A percentile compares a stretch with the other conserved stretches of the same genome.
Conservation (phyloP, 1,139 yeast genomes). For the Meyerozyma elateridarum region DNA sequence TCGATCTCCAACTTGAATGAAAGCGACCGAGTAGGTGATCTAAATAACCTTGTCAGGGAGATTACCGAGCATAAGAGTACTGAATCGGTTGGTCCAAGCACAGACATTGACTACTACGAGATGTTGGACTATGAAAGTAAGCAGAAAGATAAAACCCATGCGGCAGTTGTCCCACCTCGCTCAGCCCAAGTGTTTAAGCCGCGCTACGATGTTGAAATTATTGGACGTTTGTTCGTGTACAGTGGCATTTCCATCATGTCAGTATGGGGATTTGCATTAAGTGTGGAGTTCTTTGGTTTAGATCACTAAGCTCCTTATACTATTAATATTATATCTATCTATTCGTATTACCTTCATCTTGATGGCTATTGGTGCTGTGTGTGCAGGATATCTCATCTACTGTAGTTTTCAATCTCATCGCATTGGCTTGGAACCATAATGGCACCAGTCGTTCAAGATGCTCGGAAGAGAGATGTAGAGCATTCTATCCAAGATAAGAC, state of each 20-base stretch:
- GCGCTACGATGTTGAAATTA: constrained; percentile 68
- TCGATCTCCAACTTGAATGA: constrained; percentile 33
- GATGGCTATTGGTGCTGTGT: not conserved
- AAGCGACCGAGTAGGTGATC: constrained; percentile 30
- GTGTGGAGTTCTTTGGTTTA: constrained; percentile 14
- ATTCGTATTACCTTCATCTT: constrained; percentile 1
- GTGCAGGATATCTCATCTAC: constrained; percentile 1
- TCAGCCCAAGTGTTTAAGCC: constrained; percentile 44
- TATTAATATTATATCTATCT: no score
- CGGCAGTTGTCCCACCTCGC: constrained; percentile 8
- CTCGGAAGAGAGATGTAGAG: constrained; percentile 4
- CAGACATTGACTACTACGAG: constrained; percentile 41
- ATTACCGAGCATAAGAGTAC: constrained; percentile 22
- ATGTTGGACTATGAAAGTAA: constrained; percentile 30
- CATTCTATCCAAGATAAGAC: no score
- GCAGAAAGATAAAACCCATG: constrained; percentile 6
- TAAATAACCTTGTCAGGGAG: constrained; percentile 28
- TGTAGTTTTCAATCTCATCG: not conserved
- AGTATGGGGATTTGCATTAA: constrained; percentile 38
- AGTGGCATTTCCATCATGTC: constrained; percentile 60
- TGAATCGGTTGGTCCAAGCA: constrained; percentile 36
- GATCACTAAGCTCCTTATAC: no score
- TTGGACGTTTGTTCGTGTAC: constrained; percentile 69
- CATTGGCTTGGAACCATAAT: constrained; percentile 2
- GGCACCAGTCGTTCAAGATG: not conserved